Conservation (phyloP, 768 basidiomycete genomes). For the Lentinula aciculospora region DNA sequence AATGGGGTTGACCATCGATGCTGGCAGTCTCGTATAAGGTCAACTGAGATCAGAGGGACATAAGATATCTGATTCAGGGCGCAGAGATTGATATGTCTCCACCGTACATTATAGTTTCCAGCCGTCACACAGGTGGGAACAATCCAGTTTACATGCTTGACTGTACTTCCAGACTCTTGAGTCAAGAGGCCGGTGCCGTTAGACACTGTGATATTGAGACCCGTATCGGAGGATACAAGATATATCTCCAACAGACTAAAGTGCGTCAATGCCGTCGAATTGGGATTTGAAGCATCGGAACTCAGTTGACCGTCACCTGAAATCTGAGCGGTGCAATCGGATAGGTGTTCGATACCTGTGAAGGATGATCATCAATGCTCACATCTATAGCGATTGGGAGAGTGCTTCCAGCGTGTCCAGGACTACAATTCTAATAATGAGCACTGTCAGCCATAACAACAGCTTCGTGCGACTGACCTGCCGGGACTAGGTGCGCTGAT, state of each 20-base stretch:
- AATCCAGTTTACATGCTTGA: constrained; percentile 30
- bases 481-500: constrained; percentile 20
- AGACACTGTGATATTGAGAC: constrained; percentile 36
- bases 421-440: constrained; percentile 17
- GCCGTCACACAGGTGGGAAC: constrained; percentile 35
- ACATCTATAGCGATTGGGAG: constrained; percentile 31
- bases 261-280: constrained; percentile 27
- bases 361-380: neutral
- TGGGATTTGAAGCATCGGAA: constrained; percentile 24
- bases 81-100: neutral
- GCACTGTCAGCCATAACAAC: constrained; percentile 14
- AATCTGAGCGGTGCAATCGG: constrained; percentile 17
- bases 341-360: neutral
- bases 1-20: constrained; percentile 25
- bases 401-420: constrained; percentile 18
- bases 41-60: constrained; percentile 28
- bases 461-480: constrained; percentile 8
- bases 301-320: constrained; percentile 42
- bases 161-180: constrained; percentile 33
- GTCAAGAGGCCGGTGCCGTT: constrained; percentile 26
- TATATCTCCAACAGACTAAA: constrained; percentile 36
- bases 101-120: constrained; percentile 38
- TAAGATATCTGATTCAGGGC: neutral
- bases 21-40: constrained; percentile 40
- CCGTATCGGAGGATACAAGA: constrained; percentile 31